phyloP scores from a whole-genome alignment of 805 yeast species.

The Ascoidea rubescens region DNA sequence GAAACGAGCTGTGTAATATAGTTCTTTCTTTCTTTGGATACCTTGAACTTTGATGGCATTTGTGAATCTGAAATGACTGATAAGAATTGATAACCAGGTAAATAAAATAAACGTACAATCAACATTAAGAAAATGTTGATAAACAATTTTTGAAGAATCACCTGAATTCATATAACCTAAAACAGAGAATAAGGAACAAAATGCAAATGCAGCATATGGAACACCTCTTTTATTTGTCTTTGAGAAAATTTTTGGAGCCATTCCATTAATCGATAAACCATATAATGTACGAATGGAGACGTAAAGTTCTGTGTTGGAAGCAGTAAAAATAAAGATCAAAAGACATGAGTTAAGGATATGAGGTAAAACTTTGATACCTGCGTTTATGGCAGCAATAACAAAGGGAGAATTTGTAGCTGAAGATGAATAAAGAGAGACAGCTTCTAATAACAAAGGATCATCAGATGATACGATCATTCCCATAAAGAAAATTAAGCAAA shows the following conservation, averaged over 20 bases:
- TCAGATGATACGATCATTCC: constrained; percentile 45
- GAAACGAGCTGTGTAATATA: constrained; percentile 26
- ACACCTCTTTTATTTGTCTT: constrained; percentile 29
- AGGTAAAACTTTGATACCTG: constrained; percentile 32
- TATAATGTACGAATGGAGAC: constrained; percentile 28
- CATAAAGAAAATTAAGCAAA: constrained; percentile 36
- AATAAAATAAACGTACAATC: constrained; percentile 30
- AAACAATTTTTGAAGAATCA: constrained; percentile 23
- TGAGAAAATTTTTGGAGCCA: constrained; percentile 27
- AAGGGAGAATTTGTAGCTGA: constrained; percentile 34
- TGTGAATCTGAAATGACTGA: constrained; percentile 32
- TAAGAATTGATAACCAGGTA: constrained; percentile 30
- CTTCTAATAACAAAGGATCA: constrained; percentile 25
- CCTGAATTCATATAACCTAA: constrained; percentile 30
- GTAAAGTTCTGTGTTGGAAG: constrained; percentile 31
- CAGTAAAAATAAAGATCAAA: constrained; percentile 27
- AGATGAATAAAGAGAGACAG: constrained; percentile 24
- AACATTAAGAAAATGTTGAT: constrained; percentile 28
- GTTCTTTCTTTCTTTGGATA: constrained; percentile 25
- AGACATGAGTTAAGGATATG: constrained; percentile 34
- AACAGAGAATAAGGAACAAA: constrained; percentile 24
- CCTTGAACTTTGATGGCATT: constrained; percentile 30
- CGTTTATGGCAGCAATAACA: constrained; percentile 33
- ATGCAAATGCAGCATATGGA: constrained; percentile 26
- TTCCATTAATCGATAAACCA: constrained; percentile 30